Evolutionary conservation across 352 stramenopile species (phyloP), one percentile per base, ranked within the genome.

Genomic region (Globisporangium ultimum): DNA sequence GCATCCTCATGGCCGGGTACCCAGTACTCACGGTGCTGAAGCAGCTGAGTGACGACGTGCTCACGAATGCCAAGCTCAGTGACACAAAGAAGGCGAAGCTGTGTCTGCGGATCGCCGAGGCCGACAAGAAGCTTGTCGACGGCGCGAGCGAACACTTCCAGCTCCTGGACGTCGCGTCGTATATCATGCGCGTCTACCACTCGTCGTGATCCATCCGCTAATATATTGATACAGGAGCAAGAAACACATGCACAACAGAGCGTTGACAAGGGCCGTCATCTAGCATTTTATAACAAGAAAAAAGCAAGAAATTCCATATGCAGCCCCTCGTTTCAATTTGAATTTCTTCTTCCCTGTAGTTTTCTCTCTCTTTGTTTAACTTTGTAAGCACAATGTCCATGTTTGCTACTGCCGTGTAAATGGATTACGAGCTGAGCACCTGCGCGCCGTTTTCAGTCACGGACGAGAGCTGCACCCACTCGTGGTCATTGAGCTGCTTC

Each of bases 131-230:
- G 56, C 89, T 99, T 47, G 88, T 98, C 13, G 95, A 99, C 66
- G 95, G 95, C 21, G 94, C 91, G 14, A 98, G 97, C 76, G 97
- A 99, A 62, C 78, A 96, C 57, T 94, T 99, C 68, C 96, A 99
- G 72, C 78, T 99, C 46, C 82, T 99, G 71, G 91, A 98, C 61
- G 89, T 99, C 17, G 84, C 81, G 52, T 91, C 86, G 12, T 91
- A 80, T 63, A 84, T 95, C 50, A 92, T 95, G 81, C 75, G 81
- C 42, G 66, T 80, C 14, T 93, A 87, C 60, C 75, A 93, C 66
- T 61, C 66, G 41, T 52, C 58, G 42, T 76, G 64, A 49, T 5
- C 38, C 38, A 41, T 20, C 22, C 32, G n/a, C n/a, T 18, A 41
- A n/a, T 45, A 21, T 45, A 45, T 54, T 54, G 48, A 32, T 45